Percentiles rank a stretch among this genome's conserved stretches.
Conservation (phyloP, 2,329 filamentous ascomycete species). For the Chaetomium sp. region DNA sequence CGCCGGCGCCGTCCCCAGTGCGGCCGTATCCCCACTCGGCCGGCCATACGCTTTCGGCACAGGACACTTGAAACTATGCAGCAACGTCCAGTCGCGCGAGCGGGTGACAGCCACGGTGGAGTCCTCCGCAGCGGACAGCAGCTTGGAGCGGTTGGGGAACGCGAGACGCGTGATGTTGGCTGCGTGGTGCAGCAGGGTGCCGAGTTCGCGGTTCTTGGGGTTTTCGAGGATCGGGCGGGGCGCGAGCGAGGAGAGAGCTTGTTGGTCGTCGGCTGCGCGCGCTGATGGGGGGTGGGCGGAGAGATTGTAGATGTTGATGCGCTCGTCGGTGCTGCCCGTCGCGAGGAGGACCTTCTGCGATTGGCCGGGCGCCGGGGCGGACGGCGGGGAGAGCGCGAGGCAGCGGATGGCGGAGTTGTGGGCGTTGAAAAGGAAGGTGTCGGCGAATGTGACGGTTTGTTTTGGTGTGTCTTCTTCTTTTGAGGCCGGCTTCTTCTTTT, state of each 20-base stretch:
- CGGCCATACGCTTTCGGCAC: constrained; percentile 72
- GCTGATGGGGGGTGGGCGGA: constrained; percentile 58
- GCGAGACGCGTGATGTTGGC: constrained; percentile 71
- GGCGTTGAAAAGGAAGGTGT: constrained; percentile 93
- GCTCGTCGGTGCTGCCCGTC: constrained; percentile 86
- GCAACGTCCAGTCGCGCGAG: constrained; percentile 80
- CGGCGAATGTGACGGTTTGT: constrained; percentile 61
- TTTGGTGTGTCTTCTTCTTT: constrained; percentile 14
- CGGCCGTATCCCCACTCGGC: constrained; percentile 84
- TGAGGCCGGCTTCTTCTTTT: constrained; percentile 20
- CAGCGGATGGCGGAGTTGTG: constrained; percentile 87
- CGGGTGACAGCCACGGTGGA: constrained; percentile 83
- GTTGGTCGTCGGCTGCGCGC: constrained; percentile 43
- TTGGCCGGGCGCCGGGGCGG: constrained; percentile 53
- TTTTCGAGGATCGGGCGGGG: constrained; percentile 76
- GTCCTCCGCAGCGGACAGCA: constrained; percentile 84
- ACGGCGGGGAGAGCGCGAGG: constrained; percentile 74
- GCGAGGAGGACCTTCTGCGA: constrained; percentile 82
- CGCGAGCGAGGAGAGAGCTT: constrained; percentile 59
- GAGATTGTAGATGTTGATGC: constrained; percentile 89
- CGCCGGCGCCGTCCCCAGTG: constrained; percentile 70
- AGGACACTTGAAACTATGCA: constrained; percentile 84
- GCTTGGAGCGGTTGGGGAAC: constrained; percentile 81
- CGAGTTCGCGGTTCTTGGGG: constrained; percentile 78
- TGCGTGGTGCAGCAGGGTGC: constrained; percentile 78